Percentiles rank a stretch among this genome's conserved stretches.
Evolutionary conservation across 2,329 filamentous ascomycete species (phyloP).

Genomic region (Teratosphaeria gauchensis): DNA sequence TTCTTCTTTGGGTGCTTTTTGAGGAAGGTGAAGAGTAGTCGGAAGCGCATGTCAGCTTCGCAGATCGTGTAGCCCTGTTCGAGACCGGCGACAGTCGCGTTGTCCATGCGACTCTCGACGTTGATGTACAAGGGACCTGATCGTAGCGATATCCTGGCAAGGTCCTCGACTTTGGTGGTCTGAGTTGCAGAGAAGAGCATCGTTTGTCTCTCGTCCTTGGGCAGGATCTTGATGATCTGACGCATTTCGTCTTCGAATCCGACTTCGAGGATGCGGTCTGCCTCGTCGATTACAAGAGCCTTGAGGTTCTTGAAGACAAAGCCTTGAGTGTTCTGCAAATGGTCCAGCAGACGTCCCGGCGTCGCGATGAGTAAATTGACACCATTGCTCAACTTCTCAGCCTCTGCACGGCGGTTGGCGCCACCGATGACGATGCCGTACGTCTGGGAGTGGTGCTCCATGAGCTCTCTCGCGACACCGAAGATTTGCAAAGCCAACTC

Average conservation of each 20-base stretch:
- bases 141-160: slow-evolving; percentile 85
- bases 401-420: slow-evolving; percentile 81
- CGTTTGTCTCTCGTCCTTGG: slow-evolving; percentile 78
- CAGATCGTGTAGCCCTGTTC: slow-evolving; percentile 95
- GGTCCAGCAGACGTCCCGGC: slow-evolving; percentile 83
- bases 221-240: slow-evolving; percentile 88
- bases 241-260: slow-evolving; percentile 99
- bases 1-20: slow-evolving; percentile 92
- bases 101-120: slow-evolving; percentile 81
- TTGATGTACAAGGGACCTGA: slow-evolving; percentile 94
- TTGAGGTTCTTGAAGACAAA: slow-evolving; percentile 91
- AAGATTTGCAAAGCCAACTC: slow-evolving; percentile 95
- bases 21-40: slow-evolving; percentile 87
- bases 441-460: slow-evolving; percentile 88
- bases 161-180: slow-evolving; percentile 95
- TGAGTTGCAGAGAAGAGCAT: slow-evolving; percentile 99
- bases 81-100: slow-evolving; percentile 83
- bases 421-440: slow-evolving; percentile 95
- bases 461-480: slow-evolving; percentile 83
- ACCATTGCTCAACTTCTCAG: slow-evolving; percentile 86
- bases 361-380: slow-evolving; percentile 93
- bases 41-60: slow-evolving; percentile 86
- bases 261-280: slow-evolving; percentile 90
- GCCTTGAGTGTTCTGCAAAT: slow-evolving; percentile 81
- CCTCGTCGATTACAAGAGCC: slow-evolving; percentile 89